phyloP scores from a whole-genome alignment of 352 stramenopile genomes.

The Bremia lactucae region DNA sequence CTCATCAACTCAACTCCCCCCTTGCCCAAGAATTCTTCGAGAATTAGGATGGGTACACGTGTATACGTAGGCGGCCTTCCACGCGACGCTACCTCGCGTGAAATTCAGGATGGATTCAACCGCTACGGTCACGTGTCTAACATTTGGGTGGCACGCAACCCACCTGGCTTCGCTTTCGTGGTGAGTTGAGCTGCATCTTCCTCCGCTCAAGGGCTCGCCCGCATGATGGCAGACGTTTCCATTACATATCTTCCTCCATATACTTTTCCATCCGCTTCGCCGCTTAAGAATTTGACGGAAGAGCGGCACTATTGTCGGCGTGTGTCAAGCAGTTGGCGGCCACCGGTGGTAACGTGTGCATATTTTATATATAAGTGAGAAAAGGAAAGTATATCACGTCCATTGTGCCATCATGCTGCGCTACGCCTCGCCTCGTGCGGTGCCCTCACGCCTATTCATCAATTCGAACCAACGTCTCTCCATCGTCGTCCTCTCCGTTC shows the following conservation, averaged over 20 bases:
- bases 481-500: conserved; percentile 36
- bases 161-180: conserved; percentile 83
- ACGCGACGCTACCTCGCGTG: conserved; percentile 65
- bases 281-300: neutral
- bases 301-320: neutral
- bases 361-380: conserved; percentile 19
- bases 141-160: conserved; percentile 83
- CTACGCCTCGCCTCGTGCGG: conserved; percentile 12
- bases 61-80: conserved; percentile 78
- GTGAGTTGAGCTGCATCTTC: conserved; percentile 50
- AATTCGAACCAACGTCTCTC: conserved; percentile 38
- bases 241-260: conserved; percentile 8
- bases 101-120: conserved; percentile 75
- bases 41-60: conserved; percentile 58
- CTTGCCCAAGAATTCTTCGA: conserved; percentile 6
- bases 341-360: conserved; percentile 9
- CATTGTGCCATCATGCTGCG: conserved; percentile 31
- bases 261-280: conserved; percentile 2
- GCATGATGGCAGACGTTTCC: conserved; percentile 24
- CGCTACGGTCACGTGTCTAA: conserved; percentile 81
- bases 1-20: conserved; percentile 9
- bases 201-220: conserved; percentile 6
- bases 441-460: conserved; percentile 8
- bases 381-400: conserved; percentile 1
- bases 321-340: conserved; percentile 1